Conservation (phyloP, 441 rosid species). For the Adansonia madagascariensis region DNA sequence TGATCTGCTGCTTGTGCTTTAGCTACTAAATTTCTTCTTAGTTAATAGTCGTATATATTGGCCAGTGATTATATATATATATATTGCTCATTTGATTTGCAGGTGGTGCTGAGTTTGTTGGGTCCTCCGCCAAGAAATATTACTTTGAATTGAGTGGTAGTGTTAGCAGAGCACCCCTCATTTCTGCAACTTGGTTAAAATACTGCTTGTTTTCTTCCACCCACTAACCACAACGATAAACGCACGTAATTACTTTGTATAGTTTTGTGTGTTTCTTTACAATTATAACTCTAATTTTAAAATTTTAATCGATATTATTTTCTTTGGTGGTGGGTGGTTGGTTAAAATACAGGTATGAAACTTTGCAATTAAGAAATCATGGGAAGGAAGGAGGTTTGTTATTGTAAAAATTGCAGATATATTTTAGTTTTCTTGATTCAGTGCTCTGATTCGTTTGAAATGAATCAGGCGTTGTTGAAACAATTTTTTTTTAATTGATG, state of each 20-base stretch:
- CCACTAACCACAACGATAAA: not conserved
- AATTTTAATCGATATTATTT: not conserved
- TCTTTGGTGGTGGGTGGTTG: not conserved
- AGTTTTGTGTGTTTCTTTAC: not conserved
- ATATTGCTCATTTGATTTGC: constrained; percentile 37
- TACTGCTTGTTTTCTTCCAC: not conserved
- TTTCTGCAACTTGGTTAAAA: not conserved
- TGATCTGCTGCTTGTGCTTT: constrained; percentile 14
- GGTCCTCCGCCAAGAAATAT: constrained; percentile 68
- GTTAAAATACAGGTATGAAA: not conserved
- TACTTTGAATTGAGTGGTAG: constrained; percentile 23
- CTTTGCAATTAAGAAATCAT: not conserved
- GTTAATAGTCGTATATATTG: not conserved
- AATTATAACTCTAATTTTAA: not conserved
- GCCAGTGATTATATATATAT: not conserved
- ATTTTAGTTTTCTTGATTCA: not conserved
- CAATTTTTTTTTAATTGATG: not conserved
- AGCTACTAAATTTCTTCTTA: not conserved
- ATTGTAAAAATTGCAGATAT: not conserved
- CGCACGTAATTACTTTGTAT: not conserved
- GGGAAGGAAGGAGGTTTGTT: not conserved
- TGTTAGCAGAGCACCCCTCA: not conserved
- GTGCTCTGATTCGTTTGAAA: not conserved
- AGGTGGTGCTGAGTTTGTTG: constrained; percentile 79
- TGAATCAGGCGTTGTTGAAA: not conserved